Evolutionary conservation across 2,329 filamentous ascomycete species (phyloP).

Genomic region (Fusarium aywerte): DNA sequence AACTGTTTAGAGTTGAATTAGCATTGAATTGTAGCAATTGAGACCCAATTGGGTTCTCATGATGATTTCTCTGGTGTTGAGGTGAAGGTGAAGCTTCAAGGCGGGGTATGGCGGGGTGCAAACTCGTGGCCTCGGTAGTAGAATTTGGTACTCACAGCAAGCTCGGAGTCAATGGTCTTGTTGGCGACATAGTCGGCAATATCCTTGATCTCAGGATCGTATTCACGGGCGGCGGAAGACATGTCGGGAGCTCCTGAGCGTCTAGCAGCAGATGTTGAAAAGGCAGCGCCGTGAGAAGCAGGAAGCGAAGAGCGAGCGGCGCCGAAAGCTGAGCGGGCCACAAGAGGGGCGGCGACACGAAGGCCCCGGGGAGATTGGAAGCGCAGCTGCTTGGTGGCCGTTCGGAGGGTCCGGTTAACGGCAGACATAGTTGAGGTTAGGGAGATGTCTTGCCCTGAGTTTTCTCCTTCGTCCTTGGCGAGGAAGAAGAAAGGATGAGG

Average conservation of each 20-base stretch:
- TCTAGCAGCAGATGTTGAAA: slow-evolving; percentile 62
- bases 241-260: slow-evolving; percentile 62
- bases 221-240: slow-evolving; percentile 68
- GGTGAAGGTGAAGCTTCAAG: slow-evolving; percentile 9
- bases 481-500: slow-evolving; percentile 22
- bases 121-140: slow-evolving; percentile 6
- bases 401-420: slow-evolving; percentile 64
- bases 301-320: slow-evolving; percentile 50
- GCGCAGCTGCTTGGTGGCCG: slow-evolving; percentile 65
- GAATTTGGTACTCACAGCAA: slow-evolving; percentile 75
- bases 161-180: slow-evolving; percentile 87
- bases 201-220: slow-evolving; percentile 93
- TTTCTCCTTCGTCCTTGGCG: slow-evolving; percentile 19
- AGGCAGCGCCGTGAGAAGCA: slow-evolving; percentile 53
- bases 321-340: slow-evolving; percentile 49
- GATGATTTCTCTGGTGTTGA: slow-evolving; percentile 18
- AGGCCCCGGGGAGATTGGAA: slow-evolving; percentile 54
- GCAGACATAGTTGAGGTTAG: slow-evolving; percentile 64
- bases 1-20: slow-evolving; percentile 65
- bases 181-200: slow-evolving; percentile 96
- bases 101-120: slow-evolving; percentile 42
- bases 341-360: slow-evolving; percentile 52
- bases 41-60: slow-evolving; percentile 5
- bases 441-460: not conserved
- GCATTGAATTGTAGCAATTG: slow-evolving; percentile 7